Evolutionary conservation across 805 yeast genomes (phyloP).

Genomic region (Kazachstania martiniae): DNA sequence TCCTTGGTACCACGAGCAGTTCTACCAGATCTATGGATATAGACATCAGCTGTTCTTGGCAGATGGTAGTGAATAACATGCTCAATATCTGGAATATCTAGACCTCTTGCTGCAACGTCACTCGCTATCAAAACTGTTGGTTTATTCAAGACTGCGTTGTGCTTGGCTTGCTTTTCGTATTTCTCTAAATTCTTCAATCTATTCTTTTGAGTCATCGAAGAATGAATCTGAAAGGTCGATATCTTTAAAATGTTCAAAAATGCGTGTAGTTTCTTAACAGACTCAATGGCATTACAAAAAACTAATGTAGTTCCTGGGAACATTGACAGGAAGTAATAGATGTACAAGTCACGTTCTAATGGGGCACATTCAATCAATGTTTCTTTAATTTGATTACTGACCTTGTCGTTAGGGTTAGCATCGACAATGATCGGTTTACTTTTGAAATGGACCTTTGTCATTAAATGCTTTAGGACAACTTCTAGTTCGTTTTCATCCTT

Average conservation of each 20-base stretch:
- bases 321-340: slow-evolving; percentile 76
- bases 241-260: slow-evolving; percentile 59
- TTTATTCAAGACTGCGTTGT: too few species aligned
- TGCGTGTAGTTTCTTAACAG: slow-evolving; percentile 79
- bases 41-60: slow-evolving; percentile 89
- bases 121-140: slow-evolving; percentile 77
- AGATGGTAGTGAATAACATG: slow-evolving; percentile 95
- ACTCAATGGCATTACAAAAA: slow-evolving; percentile 90
- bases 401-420: slow-evolving; percentile 74
- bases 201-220: slow-evolving; percentile 91
- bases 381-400: slow-evolving; percentile 67
- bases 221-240: slow-evolving; percentile 69
- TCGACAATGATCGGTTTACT: slow-evolving; percentile 67
- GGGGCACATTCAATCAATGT: slow-evolving; percentile 87
- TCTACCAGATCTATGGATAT: slow-evolving; percentile 93
- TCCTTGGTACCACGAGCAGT: slow-evolving; percentile 92
- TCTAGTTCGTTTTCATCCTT: slow-evolving; percentile 32
- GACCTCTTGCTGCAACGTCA: slow-evolving; percentile 97
- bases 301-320: slow-evolving; percentile 86
- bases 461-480: slow-evolving; percentile 55
- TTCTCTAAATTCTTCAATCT: slow-evolving; percentile 77
- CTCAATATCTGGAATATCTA: slow-evolving; percentile 81
- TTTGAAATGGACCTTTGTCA: slow-evolving; percentile 60
- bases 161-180: slow-evolving; percentile 12
- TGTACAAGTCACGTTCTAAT: slow-evolving; percentile 76